phyloP scores from a whole-genome alignment of 139 green algal species.

The Micractinium sp. region DNA sequence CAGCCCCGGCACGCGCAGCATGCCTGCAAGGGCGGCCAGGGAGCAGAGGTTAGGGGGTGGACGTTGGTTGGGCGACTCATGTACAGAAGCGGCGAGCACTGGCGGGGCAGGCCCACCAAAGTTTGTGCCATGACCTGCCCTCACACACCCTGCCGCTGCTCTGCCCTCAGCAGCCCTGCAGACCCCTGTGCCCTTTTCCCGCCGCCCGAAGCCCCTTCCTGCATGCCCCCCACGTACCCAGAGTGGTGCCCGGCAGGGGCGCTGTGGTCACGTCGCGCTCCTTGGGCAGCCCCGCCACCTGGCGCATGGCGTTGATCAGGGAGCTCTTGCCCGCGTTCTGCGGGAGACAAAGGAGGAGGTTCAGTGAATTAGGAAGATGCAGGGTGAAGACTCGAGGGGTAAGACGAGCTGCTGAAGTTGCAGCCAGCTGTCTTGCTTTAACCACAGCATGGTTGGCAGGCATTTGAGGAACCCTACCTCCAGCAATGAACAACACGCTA shows the following conservation, averaged over 20 bases:
- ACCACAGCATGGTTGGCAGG: no score
- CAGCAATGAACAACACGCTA: no score
- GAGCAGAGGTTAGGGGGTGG: not conserved
- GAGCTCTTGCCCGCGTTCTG: constrained; percentile 95
- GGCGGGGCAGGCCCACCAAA: not conserved
- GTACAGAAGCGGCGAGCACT: not conserved
- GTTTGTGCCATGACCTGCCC: no score
- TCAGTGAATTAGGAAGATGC: no score
- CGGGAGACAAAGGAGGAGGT: not conserved
- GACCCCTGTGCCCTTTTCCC: no score
- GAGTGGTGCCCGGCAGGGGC: constrained; percentile 91
- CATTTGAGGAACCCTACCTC: no score
- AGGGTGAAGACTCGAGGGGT: no score
- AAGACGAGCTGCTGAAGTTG: no score
- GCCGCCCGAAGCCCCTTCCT: no score
- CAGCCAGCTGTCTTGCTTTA: no score
- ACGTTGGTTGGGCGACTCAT: not conserved
- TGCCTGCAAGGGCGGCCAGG: constrained; percentile 43
- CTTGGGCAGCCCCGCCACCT: constrained; percentile 48
- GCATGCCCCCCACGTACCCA: constrained; percentile 54
- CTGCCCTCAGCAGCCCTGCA: no score
- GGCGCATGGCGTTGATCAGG: constrained; percentile 93
- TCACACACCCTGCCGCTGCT: no score
- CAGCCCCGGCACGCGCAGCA: constrained; percentile 83
- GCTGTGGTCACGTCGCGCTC: constrained; percentile 79